Evolutionary conservation across 192 early-diverging fungal species (phyloP).

Genomic region (Ambispora gerdemannii): DNA sequence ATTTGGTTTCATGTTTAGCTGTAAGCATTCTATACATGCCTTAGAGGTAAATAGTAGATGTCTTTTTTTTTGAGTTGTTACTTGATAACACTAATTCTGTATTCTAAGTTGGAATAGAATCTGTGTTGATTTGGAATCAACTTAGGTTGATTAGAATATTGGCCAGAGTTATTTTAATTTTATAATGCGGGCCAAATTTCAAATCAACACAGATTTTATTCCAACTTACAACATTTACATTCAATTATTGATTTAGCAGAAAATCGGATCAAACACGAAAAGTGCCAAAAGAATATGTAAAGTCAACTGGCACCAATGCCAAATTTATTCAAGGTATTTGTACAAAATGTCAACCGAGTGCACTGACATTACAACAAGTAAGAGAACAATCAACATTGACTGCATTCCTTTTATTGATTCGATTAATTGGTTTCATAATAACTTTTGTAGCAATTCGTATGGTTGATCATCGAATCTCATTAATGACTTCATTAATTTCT

Average conservation of each 20-base stretch:
- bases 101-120: constrained; percentile 75
- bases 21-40: no score
- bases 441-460: constrained; percentile 79
- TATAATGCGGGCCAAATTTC: no score
- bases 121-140: constrained; percentile 91
- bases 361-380: constrained; percentile 84
- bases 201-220: not conserved
- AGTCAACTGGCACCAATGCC: constrained; percentile 47
- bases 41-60: constrained; percentile 29
- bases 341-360: constrained; percentile 94
- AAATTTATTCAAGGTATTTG: constrained; percentile 84
- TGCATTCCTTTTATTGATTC: no score
- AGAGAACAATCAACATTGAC: no score
- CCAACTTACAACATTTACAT: constrained; percentile 71
- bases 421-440: no score
- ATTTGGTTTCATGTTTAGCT: constrained; percentile 8
- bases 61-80: no score
- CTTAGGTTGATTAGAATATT: constrained; percentile 52
- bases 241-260: constrained; percentile 76
- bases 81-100: constrained; percentile 66
- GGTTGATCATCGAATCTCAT: constrained; percentile 88
- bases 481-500: constrained; percentile 82
- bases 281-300: constrained; percentile 63
- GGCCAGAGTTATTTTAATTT: not conserved
- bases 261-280: constrained; percentile 94